phyloP scores from a whole-genome alignment of 2,329 filamentous ascomycete genomes.

The Botrytis pseudocinerea region DNA sequence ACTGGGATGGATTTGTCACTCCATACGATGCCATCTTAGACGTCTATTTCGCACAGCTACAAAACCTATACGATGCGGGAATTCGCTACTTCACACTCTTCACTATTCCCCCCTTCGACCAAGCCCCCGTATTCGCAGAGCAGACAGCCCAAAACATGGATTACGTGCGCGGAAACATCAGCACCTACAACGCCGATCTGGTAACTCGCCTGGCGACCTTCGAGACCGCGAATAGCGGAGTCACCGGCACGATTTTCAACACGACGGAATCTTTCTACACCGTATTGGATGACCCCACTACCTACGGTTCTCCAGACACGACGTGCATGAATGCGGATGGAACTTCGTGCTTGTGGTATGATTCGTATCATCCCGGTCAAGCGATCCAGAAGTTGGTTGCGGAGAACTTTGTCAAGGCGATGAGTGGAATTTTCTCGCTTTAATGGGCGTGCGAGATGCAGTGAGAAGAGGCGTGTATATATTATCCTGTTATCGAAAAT shows the following conservation, averaged over 20 bases:
- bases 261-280: conserved; percentile 11
- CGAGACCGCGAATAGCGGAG: neutral
- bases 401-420: conserved; percentile 12
- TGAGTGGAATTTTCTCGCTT: conserved; percentile 7
- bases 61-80: conserved; percentile 6
- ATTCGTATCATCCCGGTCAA: conserved; percentile 17
- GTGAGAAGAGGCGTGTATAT: neutral
- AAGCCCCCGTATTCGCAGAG: conserved; percentile 5
- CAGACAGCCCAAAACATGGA: conserved; percentile 9
- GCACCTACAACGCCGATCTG: conserved; percentile 3
- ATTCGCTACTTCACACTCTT: conserved; percentile 11
- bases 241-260: conserved; percentile 4
- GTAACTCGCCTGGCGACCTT: neutral
- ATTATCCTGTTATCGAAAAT: neutral
- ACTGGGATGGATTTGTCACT: conserved; percentile 14
- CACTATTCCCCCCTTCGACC: conserved; percentile 14
- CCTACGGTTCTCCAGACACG: neutral
- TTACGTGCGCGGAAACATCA: conserved; percentile 6
- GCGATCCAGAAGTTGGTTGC: conserved; percentile 16
- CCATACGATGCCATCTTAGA: neutral
- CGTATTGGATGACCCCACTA: neutral
- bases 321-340: conserved; percentile 16
- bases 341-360: conserved; percentile 20
- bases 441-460: neutral
- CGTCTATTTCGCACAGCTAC: neutral